Conservation (phyloP, 371 early-diverging fungal species). For the Amoeboaphelidium occidentale region DNA sequence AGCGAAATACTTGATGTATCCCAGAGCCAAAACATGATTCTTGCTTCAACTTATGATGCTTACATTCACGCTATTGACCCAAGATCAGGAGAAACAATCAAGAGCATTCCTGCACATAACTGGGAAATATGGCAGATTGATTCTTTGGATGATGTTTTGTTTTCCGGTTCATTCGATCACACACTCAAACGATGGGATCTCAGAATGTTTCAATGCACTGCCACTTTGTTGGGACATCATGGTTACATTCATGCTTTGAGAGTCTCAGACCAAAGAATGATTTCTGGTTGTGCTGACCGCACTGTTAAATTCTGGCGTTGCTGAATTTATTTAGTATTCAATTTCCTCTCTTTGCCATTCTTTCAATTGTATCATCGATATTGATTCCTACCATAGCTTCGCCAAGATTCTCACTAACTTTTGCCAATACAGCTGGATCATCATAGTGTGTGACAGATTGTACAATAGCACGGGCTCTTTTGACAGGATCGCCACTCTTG, state of each 20-base stretch:
- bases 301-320: slow-evolving; percentile 30
- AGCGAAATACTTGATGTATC: slow-evolving; percentile 28
- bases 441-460: slow-evolving; percentile 87
- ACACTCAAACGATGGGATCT: slow-evolving; percentile 40
- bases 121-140: slow-evolving; percentile 46
- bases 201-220: slow-evolving; percentile 20
- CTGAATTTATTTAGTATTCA: no score
- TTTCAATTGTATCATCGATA: neutral
- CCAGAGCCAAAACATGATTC: slow-evolving; percentile 22
- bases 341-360: no score
- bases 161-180: slow-evolving; percentile 36
- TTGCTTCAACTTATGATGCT: slow-evolving; percentile 33
- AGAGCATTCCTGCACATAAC: slow-evolving; percentile 27
- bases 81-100: slow-evolving; percentile 11
- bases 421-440: slow-evolving; percentile 62
- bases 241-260: slow-evolving; percentile 37
- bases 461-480: slow-evolving; percentile 86
- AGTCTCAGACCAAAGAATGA: slow-evolving; percentile 17
- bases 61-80: slow-evolving; percentile 27
- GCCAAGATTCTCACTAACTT: slow-evolving; percentile 73
- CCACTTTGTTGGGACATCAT: slow-evolving; percentile 33
- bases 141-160: slow-evolving; percentile 22
- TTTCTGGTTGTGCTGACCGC: slow-evolving; percentile 35
- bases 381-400: slow-evolving; percentile 25
- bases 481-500: slow-evolving; percentile 81